Evolutionary conservation across 2,329 filamentous ascomycete species (phyloP).

Genomic region (Colletotrichum gloeosporioides): DNA sequence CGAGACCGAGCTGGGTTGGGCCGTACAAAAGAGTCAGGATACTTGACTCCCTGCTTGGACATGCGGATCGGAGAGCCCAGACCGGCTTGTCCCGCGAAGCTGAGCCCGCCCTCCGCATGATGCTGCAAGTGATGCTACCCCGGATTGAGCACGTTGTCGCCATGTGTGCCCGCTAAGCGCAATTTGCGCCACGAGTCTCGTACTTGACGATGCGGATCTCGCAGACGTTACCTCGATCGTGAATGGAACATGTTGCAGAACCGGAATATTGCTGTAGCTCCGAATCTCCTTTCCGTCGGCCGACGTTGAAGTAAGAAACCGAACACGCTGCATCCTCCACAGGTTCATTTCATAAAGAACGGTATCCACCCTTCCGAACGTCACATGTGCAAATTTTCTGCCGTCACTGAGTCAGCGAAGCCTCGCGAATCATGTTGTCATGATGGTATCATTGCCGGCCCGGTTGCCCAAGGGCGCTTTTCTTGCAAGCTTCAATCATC

Average conservation of each 20-base stretch:
- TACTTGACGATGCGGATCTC: not conserved
- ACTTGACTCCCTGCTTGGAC: not conserved
- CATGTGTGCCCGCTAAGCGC: not conserved
- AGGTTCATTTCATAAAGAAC: not conserved
- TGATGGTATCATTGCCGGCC: not conserved
- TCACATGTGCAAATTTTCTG: not conserved
- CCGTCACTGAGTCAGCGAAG: not conserved
- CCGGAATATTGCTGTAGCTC: not conserved
- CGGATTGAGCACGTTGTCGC: not conserved
- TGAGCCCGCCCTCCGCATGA: not conserved
- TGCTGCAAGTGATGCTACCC: not conserved
- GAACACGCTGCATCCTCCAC: not conserved
- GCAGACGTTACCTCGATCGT: not conserved
- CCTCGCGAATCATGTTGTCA: not conserved
- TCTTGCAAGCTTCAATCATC: slow-evolving; percentile 32
- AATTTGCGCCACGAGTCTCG: not conserved
- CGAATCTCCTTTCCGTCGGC: not conserved
- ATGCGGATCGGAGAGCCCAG: not conserved
- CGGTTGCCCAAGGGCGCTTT: slow-evolving; percentile 9
- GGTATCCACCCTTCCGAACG: not conserved
- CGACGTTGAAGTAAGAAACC: not conserved
- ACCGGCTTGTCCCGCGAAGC: not conserved
- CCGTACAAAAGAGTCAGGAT: not conserved
- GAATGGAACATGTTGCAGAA: not conserved
- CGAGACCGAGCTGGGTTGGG: not conserved